A percentile compares a stretch with the other conserved stretches of the same genome.
Conservation (phyloP, 306 rosid genomes). For the Rubus idaeus region DNA sequence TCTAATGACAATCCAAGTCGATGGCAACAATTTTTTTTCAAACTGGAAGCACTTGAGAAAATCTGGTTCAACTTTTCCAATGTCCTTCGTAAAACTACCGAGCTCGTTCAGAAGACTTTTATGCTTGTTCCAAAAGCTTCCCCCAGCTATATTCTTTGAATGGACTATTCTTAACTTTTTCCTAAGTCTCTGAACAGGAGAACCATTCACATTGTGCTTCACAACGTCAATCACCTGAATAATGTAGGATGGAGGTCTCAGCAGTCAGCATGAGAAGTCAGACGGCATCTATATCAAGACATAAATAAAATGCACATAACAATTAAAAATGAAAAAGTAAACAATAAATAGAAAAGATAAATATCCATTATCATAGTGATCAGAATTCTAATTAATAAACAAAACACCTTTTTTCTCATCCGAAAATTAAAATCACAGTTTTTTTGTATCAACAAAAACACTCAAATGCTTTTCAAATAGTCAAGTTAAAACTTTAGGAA, state of each 20-base stretch:
- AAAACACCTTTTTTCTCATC: background rate
- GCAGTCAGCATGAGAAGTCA: slow-evolving; percentile 1
- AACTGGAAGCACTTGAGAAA: slow-evolving; percentile 66
- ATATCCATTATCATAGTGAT: background rate
- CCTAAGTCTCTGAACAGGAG: slow-evolving; percentile 58
- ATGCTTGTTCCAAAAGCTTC: slow-evolving; percentile 61
- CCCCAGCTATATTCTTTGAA: slow-evolving; percentile 57
- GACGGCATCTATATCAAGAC: background rate
- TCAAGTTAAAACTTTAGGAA: background rate
- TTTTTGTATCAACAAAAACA: background rate
- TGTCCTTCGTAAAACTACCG: slow-evolving; percentile 56
- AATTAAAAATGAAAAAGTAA: background rate
- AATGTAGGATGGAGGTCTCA: slow-evolving; percentile 2
- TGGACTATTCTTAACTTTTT: slow-evolving; percentile 49
- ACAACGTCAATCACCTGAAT: slow-evolving; percentile 54
- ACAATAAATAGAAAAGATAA: background rate
- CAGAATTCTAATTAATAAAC: background rate
- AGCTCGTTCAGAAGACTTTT: slow-evolving; percentile 63
- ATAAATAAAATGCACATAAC: background rate
- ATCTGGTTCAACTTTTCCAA: slow-evolving; percentile 71
- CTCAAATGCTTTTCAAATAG: background rate
- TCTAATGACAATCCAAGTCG: slow-evolving; percentile 72
- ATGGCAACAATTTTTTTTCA: slow-evolving; percentile 62
- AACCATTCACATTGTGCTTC: slow-evolving; percentile 59
- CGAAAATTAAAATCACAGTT: background rate